These are phyloP conservation scores for Fomitopsis pulvina DNA, from an alignment of 768 basidiomycete genomes.

Conservation along the genomic window DNA sequence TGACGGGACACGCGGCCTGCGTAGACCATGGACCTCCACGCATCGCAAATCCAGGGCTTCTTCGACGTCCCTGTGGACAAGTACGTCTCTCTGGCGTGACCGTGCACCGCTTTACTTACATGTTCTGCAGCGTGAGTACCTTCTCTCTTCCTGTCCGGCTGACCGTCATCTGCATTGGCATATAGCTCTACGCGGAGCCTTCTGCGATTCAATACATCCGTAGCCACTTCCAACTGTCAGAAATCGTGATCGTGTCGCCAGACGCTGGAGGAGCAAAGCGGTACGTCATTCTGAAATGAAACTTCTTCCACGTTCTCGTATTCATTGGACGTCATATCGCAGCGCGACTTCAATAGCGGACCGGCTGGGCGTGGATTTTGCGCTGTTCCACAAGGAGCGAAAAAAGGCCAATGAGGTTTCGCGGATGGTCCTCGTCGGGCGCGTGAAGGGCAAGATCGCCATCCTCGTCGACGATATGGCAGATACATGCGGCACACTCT, in stretches of 20 bases:
- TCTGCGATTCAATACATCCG: constrained; percentile 94
- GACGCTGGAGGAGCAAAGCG: constrained; percentile 98
- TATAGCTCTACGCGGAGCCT: constrained; percentile 92
- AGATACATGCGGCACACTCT: constrained; percentile 92
- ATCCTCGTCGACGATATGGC: constrained; percentile 99
- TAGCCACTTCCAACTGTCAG: constrained; percentile 74
- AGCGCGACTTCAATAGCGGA: constrained; percentile 98
- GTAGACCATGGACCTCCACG: constrained; percentile 99
- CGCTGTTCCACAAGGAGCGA: constrained; percentile 98
- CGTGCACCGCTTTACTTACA: constrained; percentile 3
- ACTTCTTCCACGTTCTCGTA: not conserved
- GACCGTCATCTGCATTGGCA: constrained; percentile 10
- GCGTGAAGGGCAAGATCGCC: constrained; percentile 86
- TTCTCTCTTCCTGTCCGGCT: constrained; percentile 7
- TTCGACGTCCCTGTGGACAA: constrained; percentile 99
- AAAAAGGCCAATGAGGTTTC: constrained; percentile 95
- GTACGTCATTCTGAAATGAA: constrained; percentile 49
- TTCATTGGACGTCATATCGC: constrained; percentile 5
- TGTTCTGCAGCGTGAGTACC: constrained; percentile 40
- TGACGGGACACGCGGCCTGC: not conserved
- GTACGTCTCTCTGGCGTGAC: constrained; percentile 44
- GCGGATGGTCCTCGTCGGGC: constrained; percentile 92
- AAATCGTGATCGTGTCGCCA: constrained; percentile 94
- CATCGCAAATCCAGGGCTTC: constrained; percentile 98
- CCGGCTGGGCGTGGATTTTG: constrained; percentile 93